phyloP scores from a whole-genome alignment of 1,284 basidiomycete genomes.

The Tylopilus orsonianus region DNA sequence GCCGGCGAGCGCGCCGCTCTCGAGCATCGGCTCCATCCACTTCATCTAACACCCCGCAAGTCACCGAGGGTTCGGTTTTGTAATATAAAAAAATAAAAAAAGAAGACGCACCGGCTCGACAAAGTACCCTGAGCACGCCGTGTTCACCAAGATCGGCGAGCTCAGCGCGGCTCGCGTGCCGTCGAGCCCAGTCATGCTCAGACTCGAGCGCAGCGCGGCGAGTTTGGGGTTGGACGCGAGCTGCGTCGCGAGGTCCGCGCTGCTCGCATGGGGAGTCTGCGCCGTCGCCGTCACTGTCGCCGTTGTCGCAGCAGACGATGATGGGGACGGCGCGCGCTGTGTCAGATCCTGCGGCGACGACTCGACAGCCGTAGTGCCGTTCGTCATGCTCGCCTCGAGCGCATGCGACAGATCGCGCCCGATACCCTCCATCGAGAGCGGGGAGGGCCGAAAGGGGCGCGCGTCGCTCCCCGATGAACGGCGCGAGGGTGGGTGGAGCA shows the following conservation, averaged over 20 bases:
- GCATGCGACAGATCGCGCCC: slow-evolving; percentile 34
- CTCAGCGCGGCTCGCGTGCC: slow-evolving; percentile 35
- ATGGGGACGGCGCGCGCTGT: slow-evolving; percentile 2
- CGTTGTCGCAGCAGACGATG: no score
- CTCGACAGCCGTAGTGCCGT: neutral
- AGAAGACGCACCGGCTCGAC: slow-evolving; percentile 69
- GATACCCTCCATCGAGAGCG: slow-evolving; percentile 34
- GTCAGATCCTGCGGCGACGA: neutral
- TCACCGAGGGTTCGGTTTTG: no score
- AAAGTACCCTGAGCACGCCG: slow-evolving; percentile 93
- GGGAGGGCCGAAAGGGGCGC: slow-evolving; percentile 12
- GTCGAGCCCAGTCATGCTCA: slow-evolving; percentile 30
- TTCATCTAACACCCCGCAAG: no score
- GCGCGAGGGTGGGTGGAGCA: slow-evolving; percentile 7
- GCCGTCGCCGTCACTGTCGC: neutral
- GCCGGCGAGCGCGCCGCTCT: slow-evolving; percentile 74
- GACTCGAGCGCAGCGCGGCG: slow-evolving; percentile 29
- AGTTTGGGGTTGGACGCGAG: slow-evolving; percentile 35
- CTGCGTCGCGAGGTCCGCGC: slow-evolving; percentile 33
- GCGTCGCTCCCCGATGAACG: slow-evolving; percentile 19
- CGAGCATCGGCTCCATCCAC: slow-evolving; percentile 90
- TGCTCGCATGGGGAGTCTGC: slow-evolving; percentile 9
- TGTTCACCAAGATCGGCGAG: slow-evolving; percentile 69
- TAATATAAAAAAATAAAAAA: no score
- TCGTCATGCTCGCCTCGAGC: slow-evolving; percentile 26